phyloP scores from a whole-genome alignment of 768 basidiomycete species.

The Zangia roseola region DNA sequence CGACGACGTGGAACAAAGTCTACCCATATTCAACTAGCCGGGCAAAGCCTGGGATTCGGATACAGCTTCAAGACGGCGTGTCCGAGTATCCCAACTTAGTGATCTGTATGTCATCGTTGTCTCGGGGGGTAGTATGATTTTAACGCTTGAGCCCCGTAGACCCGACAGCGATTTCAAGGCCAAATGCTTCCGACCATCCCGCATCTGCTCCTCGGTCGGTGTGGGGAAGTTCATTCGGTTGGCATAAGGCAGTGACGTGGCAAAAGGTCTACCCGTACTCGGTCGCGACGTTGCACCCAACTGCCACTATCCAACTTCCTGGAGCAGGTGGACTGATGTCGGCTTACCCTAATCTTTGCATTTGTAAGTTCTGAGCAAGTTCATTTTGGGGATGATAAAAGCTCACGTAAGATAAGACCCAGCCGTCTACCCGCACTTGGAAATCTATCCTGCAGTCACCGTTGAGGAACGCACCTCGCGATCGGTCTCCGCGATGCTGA shows the following conservation, averaged over 20 bases:
- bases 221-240: slow-evolving; percentile 23
- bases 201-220: background rate
- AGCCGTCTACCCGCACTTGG: slow-evolving; percentile 39
- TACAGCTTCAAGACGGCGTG: slow-evolving; percentile 10
- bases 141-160: slow-evolving; percentile 27
- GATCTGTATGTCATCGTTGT: slow-evolving; percentile 27
- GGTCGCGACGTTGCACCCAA: background rate
- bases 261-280: slow-evolving; percentile 17
- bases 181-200: slow-evolving; percentile 32
- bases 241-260: slow-evolving; percentile 16
- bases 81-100: slow-evolving; percentile 27
- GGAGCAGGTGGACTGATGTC: slow-evolving; percentile 7
- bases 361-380: slow-evolving; percentile 15
- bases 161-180: slow-evolving; percentile 33
- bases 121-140: background rate
- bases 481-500: background rate
- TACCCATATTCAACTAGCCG: slow-evolving; percentile 15
- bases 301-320: slow-evolving; percentile 6
- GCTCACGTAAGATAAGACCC: slow-evolving; percentile 32
- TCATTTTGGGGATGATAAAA: background rate
- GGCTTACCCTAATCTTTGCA: slow-evolving; percentile 15
- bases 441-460: slow-evolving; percentile 38
- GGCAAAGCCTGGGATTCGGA: background rate
- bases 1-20: slow-evolving; percentile 20
- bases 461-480: background rate